A percentile compares a stretch with the other conserved stretches of the same genome.
phyloP scores from a whole-genome alignment of 164 flowering plant species.

The Tinospora cordifolia region DNA sequence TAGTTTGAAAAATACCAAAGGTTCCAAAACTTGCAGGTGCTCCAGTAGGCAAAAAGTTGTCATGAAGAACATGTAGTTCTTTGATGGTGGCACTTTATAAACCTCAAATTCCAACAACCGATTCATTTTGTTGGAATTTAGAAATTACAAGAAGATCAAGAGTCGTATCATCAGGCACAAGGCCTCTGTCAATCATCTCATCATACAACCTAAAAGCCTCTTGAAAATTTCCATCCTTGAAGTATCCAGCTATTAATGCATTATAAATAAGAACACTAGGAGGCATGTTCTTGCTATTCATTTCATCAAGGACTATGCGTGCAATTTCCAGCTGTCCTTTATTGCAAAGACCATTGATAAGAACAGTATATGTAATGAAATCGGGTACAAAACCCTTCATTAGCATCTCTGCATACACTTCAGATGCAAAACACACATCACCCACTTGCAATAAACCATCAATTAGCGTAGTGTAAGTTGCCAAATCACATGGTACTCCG shows the following conservation, averaged over 20 bases:
- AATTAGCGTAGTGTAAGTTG: constrained; percentile 62
- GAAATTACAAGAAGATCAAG: constrained; percentile 60
- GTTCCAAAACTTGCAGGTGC: not conserved
- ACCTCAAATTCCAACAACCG: not conserved
- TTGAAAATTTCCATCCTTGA: constrained; percentile 55
- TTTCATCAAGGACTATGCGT: constrained; percentile 47
- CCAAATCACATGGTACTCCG: constrained; percentile 47
- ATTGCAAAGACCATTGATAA: constrained; percentile 54
- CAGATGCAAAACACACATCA: constrained; percentile 36
- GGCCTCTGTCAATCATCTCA: constrained; percentile 82
- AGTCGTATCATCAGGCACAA: constrained; percentile 52
- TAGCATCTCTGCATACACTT: constrained; percentile 58
- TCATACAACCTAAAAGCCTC: constrained; percentile 71
- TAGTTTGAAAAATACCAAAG: constrained; percentile 5
- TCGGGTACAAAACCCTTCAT: constrained; percentile 53
- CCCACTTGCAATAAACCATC: constrained; percentile 56
- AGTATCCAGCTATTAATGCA: constrained; percentile 54
- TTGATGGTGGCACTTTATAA: not conserved
- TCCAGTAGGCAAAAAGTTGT: not conserved
- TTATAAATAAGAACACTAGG: constrained; percentile 55
- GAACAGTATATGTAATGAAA: constrained; percentile 34
- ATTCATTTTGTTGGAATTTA: constrained; percentile 20
- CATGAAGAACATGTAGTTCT: not conserved
- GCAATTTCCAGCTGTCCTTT: constrained; percentile 59
- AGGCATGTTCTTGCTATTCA: constrained; percentile 33